Percentiles rank a stretch among this genome's conserved stretches.
phyloP scores from a whole-genome alignment of 129 eudicot genomes.

The Cynara cardunculus region DNA sequence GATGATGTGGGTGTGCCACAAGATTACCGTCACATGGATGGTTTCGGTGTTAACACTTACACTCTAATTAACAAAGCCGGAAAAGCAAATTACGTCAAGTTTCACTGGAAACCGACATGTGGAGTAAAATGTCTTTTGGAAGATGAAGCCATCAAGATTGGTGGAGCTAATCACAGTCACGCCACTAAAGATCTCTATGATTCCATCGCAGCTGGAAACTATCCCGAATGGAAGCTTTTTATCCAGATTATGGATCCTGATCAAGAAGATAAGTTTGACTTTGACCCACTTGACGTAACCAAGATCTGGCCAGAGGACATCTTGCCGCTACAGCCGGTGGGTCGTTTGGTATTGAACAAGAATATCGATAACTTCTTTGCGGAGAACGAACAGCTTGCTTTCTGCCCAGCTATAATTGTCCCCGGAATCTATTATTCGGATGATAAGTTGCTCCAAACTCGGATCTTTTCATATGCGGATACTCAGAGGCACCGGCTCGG shows the following conservation, averaged over 20 bases:
- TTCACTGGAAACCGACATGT: slow-evolving; percentile 67
- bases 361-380: slow-evolving; percentile 70
- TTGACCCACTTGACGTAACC: slow-evolving; percentile 67
- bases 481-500: slow-evolving; percentile 73
- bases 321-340: slow-evolving; percentile 63
- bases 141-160: slow-evolving; percentile 48
- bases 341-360: slow-evolving; percentile 59
- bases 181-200: slow-evolving; percentile 74
- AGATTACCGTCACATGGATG: slow-evolving; percentile 65
- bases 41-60: slow-evolving; percentile 54
- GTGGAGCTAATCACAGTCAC: slow-evolving; percentile 65
- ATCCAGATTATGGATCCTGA: slow-evolving; percentile 56
- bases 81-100: slow-evolving; percentile 51
- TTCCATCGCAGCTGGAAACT: slow-evolving; percentile 54
- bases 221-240: slow-evolving; percentile 57
- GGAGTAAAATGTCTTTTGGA: slow-evolving; percentile 52
- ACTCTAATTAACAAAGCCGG: slow-evolving; percentile 49
- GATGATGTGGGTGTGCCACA: slow-evolving; percentile 60
- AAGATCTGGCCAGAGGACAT: slow-evolving; percentile 68
- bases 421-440: slow-evolving; percentile 65
- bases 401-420: slow-evolving; percentile 52
- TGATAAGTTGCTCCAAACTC: slow-evolving; percentile 63
- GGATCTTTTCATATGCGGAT: slow-evolving; percentile 58
- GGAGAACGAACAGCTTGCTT: slow-evolving; percentile 65
- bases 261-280: slow-evolving; percentile 56